Base-by-base conservation (phyloP, 192 early-diverging fungal species). In the Coemansia sp. region DNA sequence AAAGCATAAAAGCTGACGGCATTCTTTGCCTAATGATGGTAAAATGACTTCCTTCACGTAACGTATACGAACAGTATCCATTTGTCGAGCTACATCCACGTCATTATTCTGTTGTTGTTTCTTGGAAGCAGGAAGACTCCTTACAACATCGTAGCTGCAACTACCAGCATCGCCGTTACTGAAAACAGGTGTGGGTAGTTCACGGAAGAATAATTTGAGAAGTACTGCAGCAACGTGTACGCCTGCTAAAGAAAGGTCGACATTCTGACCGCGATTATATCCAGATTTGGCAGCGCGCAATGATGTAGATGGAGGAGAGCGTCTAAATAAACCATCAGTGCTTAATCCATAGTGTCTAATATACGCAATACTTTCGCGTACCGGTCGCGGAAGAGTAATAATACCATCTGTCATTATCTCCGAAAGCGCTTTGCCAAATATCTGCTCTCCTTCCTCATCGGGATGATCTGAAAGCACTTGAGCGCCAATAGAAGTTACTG, bases 291-390 rank as follows among this genome's bases (percentile, higher is more conserved):
- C 87, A 6, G 82, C 74, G 21, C 87, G 84, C 56, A 97, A 73
- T 52, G 85, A 79, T 27, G 76, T 76, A 5, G 87, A 88, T 25
- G 83, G 81, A 23, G 94, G 94, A 23, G 92, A 93, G 28, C 90
- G 82, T n/a, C 94, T 71, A 65, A 97, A 97, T 1, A 97, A 67
- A 6, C 94, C 94, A 62, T 94, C 91, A 7, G 86, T 85, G 14
- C 82, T 76, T 53, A 94, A 69, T 6, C 92, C 93, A 38, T 89
- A 38, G 9, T 64, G 55, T 41, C 80, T 58, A 31, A 97, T 76
- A 69, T 83, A 90, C 9, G 71, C 55, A 6, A 94, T 84, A 60
- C 88, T 86, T 25, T 92, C 89, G 49, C 72, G 78, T n/a, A 94
- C 81, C 26, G 94, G 85, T 12, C 67, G 66, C 5, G 94, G 94